A percentile compares a stretch with the other conserved stretches of the same genome.
These are phyloP conservation scores for Ogataea kodamae DNA, from an alignment of 805 yeast species.

Conservation along the genomic window DNA sequence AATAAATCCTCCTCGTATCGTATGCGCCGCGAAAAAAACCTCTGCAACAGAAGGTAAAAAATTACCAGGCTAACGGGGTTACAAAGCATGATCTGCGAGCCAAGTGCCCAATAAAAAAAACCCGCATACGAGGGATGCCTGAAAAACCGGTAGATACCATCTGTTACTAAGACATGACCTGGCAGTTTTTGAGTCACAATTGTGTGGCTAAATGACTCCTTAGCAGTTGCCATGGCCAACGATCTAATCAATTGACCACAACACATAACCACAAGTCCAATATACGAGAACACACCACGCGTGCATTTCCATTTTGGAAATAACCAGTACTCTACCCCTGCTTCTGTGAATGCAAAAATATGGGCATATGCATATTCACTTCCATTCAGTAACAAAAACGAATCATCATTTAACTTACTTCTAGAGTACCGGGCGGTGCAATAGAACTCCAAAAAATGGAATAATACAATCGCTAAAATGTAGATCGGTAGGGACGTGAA, in stretches of 20 bases:
- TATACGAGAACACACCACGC: conserved; percentile 12
- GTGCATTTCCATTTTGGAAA: conserved; percentile 37
- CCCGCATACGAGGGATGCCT: conserved; percentile 94
- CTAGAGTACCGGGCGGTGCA: conserved; percentile 75
- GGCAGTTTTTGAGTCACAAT: conserved; percentile 50
- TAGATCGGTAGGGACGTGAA: conserved; percentile 42
- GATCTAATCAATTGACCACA: conserved; percentile 70
- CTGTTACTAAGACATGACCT: conserved; percentile 66
- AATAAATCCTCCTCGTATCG: conserved; percentile 65
- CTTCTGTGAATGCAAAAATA: conserved; percentile 48
- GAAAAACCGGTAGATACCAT: conserved; percentile 61
- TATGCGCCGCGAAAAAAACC: conserved; percentile 69
- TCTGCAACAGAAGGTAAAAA: conserved; percentile 58
- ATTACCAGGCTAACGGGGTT: conserved; percentile 58
- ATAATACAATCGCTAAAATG: conserved; percentile 48
- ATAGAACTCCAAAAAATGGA: conserved; percentile 81
- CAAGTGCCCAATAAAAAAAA: conserved; percentile 90
- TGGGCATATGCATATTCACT: conserved; percentile 57
- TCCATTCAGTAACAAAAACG: conserved; percentile 67
- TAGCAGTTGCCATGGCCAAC: conserved; percentile 83
- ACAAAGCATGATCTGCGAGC: conserved; percentile 67
- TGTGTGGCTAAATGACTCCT: conserved; percentile 79
- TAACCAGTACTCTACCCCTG: conserved; percentile 38
- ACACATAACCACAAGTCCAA: conserved; percentile 49
- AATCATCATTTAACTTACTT: conserved; percentile 61